Percentiles rank a stretch among this genome's conserved stretches.
Conservation (phyloP, 192 early-diverging fungal genomes). For the Phlyctochytrium bullatum region DNA sequence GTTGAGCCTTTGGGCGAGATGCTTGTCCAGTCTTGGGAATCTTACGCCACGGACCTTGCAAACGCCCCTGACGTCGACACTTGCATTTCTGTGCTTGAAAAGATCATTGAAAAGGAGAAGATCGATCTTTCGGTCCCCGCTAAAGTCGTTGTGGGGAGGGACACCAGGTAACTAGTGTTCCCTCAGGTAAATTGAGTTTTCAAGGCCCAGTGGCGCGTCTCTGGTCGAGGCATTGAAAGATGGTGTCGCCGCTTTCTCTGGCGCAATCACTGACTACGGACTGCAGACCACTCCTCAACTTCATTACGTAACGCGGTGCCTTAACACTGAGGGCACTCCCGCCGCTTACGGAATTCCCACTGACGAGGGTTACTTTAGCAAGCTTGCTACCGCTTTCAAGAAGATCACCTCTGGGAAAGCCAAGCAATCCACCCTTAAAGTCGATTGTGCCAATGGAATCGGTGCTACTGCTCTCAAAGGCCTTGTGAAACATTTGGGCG, state of each 20-base stretch:
- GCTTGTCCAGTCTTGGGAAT: slow-evolving; percentile 95
- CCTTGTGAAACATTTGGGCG: slow-evolving; percentile 63
- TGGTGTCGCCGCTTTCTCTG: slow-evolving; percentile 73
- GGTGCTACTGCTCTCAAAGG: slow-evolving; percentile 87
- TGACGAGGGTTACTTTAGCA: slow-evolving; percentile 88
- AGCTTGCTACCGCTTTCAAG: slow-evolving; percentile 82
- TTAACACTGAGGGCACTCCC: slow-evolving; percentile 74
- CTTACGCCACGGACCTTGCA: slow-evolving; percentile 82
- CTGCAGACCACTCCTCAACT: slow-evolving; percentile 95
- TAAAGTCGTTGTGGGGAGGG: slow-evolving; percentile 80
- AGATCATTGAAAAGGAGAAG: slow-evolving; percentile 59
- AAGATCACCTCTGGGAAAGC: slow-evolving; percentile 75
- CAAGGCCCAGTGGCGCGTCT: slow-evolving; percentile 78
- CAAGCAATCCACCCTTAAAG: slow-evolving; percentile 62
- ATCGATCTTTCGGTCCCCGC: slow-evolving; percentile 65
- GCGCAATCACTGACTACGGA: slow-evolving; percentile 73
- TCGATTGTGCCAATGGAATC: slow-evolving; percentile 97
- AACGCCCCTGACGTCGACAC: slow-evolving; percentile 71
- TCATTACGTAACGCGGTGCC: slow-evolving; percentile 88
- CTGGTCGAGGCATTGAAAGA: slow-evolving; percentile 79
- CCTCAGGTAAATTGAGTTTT: background rate
- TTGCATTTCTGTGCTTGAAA: slow-evolving; percentile 57
- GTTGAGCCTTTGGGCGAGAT: slow-evolving; percentile 99
- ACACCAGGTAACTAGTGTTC: slow-evolving; percentile 72
- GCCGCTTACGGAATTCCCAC: slow-evolving; percentile 86